Evolutionary conservation across 23 red algal species (phyloP), one percentile per base, ranked within the genome.

Genomic region (Gracilaria caudata): DNA sequence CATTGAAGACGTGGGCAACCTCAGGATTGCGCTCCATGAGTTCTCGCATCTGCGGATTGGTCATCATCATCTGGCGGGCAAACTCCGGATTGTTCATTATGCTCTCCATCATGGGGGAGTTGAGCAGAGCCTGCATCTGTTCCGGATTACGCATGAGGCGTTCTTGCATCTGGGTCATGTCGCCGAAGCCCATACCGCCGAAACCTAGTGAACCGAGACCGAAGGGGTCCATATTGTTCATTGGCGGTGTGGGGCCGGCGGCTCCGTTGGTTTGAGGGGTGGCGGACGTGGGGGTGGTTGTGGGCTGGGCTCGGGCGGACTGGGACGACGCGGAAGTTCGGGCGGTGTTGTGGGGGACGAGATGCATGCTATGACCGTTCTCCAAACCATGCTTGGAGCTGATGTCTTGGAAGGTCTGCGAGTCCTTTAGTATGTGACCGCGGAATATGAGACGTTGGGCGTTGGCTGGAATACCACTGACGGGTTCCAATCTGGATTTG

Each of bases 51-150:
- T 99, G 93, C 14, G 97, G 97, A 74, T 95, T 99, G 41, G 85
- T 80, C 90, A 95, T 95, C 86, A 99, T 99, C 73, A 99, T 54
- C 20, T 66, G 56, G 43, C 97, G 97, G 57, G 92, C 84, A 20
- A 99, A 57, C 64, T 99, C 92, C 5, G 97, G 97, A 59, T 99
- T 99, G 60, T 95, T 89, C 92, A 93, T 89, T 37, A 99, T 81
- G 61, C 83, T 90, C n/a, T 96, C 83, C 97, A 99, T 99, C 82
- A 99, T 84, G 39, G 97, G 97, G 23, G 85, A 92, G 84, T 95
- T 94, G 74, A 99, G 81, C 28, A 99, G 64, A 34, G 94, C 87
- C 78, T 91, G 75, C 97, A 99, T 92, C 60, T 90, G 77, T 13
- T 82, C 83, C 0, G 97, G 97, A 81, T 95, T 95, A 20, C 81